A percentile compares a stretch with the other conserved stretches of the same genome.
phyloP scores from a whole-genome alignment of 73 alveolate genomes.

The Halteria grandinella region DNA sequence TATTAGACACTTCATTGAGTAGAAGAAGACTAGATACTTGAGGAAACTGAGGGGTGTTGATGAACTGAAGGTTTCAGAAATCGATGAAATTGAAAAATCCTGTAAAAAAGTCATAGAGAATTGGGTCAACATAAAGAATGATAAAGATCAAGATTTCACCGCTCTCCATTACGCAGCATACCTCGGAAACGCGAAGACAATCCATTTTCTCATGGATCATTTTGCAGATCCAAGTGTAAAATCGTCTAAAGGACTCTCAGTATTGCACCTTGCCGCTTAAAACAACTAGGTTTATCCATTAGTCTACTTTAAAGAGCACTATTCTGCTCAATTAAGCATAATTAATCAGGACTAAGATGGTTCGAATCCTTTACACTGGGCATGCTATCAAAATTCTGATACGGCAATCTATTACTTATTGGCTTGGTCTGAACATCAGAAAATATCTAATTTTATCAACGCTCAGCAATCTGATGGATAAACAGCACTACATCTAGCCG shows the following conservation, averaged over 20 bases:
- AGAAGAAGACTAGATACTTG: constrained; percentile 20
- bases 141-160: constrained; percentile 79
- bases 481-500: constrained; percentile 34
- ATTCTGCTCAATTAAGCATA: constrained; percentile 72
- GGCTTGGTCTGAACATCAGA: constrained; percentile 36
- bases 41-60: no score
- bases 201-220: constrained; percentile 79
- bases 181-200: constrained; percentile 78
- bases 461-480: constrained; percentile 31
- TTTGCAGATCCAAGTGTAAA: constrained; percentile 83
- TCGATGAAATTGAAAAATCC: constrained; percentile 4
- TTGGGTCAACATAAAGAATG: constrained; percentile 64
- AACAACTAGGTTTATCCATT: constrained; percentile 90
- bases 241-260: constrained; percentile 92
- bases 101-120: constrained; percentile 40
- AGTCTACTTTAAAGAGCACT: constrained; percentile 82
- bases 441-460: no score
- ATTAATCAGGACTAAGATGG: constrained; percentile 81
- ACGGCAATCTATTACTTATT: constrained; percentile 34
- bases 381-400: constrained; percentile 55
- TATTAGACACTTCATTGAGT: no score
- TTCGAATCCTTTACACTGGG: constrained; percentile 96
- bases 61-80: no score
- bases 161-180: constrained; percentile 92
- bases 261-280: constrained; percentile 97